Evolutionary conservation across 225 moss, liverwort and hornwort species (phyloP).

Genomic region (Bryoerythrophyllum caledonicum): DNA sequence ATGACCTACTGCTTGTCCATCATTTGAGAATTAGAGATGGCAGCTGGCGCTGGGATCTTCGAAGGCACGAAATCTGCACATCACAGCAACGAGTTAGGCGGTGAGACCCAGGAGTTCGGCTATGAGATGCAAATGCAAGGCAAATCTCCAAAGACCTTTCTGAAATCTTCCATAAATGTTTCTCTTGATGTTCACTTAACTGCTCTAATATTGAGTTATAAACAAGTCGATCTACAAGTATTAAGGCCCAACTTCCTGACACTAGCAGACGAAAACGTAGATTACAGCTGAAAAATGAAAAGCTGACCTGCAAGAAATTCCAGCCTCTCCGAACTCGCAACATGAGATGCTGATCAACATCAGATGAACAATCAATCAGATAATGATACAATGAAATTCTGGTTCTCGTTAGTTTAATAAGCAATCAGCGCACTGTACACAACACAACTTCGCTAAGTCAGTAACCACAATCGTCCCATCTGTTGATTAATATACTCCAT

Average conservation of each 20-base stretch:
- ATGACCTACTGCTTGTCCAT: conserved; percentile 26
- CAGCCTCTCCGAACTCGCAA: conserved; percentile 52
- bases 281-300: not conserved
- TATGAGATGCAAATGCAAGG: too few relatives aligned
- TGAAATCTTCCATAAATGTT: too few relatives aligned
- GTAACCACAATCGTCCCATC: not conserved
- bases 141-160: too few relatives aligned
- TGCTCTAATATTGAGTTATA: not conserved
- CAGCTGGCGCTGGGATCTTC: conserved; percentile 25
- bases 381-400: not conserved
- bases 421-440: not conserved
- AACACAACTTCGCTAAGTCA: not conserved
- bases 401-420: not conserved
- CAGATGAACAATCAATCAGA: conserved; percentile 3
- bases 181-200: not conserved
- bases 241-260: not conserved
- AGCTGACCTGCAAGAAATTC: conserved; percentile 56
- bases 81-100: not conserved
- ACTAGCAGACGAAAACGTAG: not conserved
- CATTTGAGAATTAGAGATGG: conserved; percentile 20
- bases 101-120: too few relatives aligned
- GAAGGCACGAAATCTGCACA: conserved; percentile 42
- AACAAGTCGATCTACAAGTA: not conserved
- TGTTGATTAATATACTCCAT: not conserved
- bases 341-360: conserved; percentile 53